Conservation (phyloP, 1,284 basidiomycete genomes). For the Austropuccinia psidii region DNA sequence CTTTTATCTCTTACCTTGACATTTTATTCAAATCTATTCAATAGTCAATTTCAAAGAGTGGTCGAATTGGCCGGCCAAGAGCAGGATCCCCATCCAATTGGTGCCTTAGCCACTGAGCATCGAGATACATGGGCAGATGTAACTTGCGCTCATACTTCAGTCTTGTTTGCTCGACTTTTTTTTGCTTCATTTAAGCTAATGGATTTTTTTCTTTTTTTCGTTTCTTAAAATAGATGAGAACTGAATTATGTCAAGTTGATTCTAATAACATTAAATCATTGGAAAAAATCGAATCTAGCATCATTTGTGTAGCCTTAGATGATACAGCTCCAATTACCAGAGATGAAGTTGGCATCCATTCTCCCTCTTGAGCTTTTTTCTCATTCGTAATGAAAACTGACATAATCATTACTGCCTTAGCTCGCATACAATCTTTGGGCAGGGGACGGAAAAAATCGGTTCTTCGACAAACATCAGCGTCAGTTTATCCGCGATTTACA, state of each 20-base stretch:
- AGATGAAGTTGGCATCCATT: constrained; percentile 60
- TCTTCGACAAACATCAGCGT: constrained; percentile 97
- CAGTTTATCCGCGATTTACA: constrained; percentile 45
- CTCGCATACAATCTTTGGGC: constrained; percentile 69
- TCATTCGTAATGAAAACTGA: background rate
- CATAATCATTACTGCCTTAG: background rate
- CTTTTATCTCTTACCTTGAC: background rate
- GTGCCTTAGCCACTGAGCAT: constrained; percentile 78
- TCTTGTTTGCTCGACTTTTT: background rate
- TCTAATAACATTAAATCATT: constrained; percentile 61
- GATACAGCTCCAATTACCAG: constrained; percentile 67
- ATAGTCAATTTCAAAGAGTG: constrained; percentile 68
- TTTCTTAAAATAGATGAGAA: constrained; percentile 54
- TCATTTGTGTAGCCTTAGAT: constrained; percentile 80
- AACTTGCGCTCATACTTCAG: constrained; percentile 40
- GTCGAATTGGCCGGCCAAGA: constrained; percentile 60
- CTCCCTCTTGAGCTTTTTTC: background rate
- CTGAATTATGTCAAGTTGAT: constrained; percentile 58
- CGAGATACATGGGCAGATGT: constrained; percentile 83
- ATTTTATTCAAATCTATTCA: background rate
- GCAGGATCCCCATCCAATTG: constrained; percentile 56
- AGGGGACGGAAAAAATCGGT: constrained; percentile 84
- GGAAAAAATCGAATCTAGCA: constrained; percentile 77
- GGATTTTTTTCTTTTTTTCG: background rate
- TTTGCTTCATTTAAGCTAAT: background rate